phyloP scores from a whole-genome alignment of 225 moss, liverwort and hornwort species.

The Anthoceros angustus region DNA sequence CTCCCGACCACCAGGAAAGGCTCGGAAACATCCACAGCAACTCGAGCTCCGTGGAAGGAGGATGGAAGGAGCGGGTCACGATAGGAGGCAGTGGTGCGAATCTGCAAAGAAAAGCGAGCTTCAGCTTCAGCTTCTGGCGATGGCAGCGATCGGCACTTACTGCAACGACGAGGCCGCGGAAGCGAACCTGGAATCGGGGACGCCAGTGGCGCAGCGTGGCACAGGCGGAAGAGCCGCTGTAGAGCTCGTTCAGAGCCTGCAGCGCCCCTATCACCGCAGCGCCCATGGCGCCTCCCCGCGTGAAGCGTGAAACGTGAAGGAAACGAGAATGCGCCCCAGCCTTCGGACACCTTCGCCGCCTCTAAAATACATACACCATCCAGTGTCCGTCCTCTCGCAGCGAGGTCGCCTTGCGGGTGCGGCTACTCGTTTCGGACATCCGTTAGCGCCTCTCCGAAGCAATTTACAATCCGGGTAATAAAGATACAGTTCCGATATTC shows the following conservation, averaged over 20 bases:
- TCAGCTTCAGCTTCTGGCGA: background rate
- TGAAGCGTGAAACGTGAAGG: too few relatives aligned
- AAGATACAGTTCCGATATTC: too few relatives aligned
- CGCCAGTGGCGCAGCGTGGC: constrained; percentile 1
- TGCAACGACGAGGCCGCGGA: background rate
- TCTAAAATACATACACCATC: too few relatives aligned
- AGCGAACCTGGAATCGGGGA: background rate
- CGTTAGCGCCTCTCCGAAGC: too few relatives aligned
- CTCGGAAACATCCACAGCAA: background rate
- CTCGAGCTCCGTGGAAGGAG: background rate
- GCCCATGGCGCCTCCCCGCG: background rate
- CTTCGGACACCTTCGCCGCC: too few relatives aligned
- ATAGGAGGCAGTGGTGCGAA: background rate
- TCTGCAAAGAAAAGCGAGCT: background rate
- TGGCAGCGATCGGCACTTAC: background rate
- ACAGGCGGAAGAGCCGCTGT: background rate
- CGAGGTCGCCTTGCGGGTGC: too few relatives aligned
- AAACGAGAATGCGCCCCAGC: too few relatives aligned
- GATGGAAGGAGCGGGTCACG: constrained; percentile 1
- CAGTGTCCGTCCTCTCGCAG: too few relatives aligned
- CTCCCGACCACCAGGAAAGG: background rate
- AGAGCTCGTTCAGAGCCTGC: background rate
- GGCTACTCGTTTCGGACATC: too few relatives aligned
- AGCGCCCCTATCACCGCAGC: background rate
- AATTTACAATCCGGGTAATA: too few relatives aligned